These are phyloP conservation scores for Thalia dealbata DNA, from an alignment of 176 grass and related monocot species.

Conservation along the genomic window DNA sequence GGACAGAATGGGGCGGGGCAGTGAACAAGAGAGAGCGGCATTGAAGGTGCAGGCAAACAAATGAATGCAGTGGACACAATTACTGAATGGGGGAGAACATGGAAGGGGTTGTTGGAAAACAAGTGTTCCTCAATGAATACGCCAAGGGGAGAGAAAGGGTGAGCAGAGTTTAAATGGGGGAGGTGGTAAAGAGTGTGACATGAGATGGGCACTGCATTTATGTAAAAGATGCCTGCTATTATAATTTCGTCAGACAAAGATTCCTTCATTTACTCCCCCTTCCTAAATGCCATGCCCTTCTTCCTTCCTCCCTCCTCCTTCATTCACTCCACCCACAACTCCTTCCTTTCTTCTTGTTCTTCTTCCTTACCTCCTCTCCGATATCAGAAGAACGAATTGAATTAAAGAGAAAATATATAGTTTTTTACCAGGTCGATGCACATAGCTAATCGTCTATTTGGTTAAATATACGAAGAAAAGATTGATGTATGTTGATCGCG, in stretches of 20 bases:
- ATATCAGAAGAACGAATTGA: no score
- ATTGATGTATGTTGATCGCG: no score
- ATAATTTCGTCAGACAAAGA: conserved; percentile 10
- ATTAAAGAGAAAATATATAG: no score
- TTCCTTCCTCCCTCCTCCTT: background rate
- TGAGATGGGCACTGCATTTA: conserved; percentile 1
- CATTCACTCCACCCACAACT: background rate
- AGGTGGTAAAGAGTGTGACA: background rate
- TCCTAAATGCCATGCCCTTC: background rate
- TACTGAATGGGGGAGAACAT: background rate
- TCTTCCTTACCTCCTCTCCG: no score
- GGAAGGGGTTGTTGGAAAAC: conserved; percentile 1
- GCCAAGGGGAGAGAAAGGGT: no score
- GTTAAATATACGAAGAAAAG: no score
- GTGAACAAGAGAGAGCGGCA: no score
- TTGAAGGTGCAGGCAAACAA: background rate
- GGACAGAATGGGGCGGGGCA: no score
- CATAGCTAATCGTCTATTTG: no score
- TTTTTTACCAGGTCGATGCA: no score
- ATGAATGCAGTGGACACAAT: background rate
- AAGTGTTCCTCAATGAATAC: background rate
- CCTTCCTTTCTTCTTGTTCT: background rate
- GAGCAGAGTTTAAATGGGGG: background rate
- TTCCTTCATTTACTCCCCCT: conserved; percentile 16
- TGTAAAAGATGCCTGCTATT: background rate